Base-by-base conservation (phyloP, 441 rosid species). In the Populus hybrid region DNA sequence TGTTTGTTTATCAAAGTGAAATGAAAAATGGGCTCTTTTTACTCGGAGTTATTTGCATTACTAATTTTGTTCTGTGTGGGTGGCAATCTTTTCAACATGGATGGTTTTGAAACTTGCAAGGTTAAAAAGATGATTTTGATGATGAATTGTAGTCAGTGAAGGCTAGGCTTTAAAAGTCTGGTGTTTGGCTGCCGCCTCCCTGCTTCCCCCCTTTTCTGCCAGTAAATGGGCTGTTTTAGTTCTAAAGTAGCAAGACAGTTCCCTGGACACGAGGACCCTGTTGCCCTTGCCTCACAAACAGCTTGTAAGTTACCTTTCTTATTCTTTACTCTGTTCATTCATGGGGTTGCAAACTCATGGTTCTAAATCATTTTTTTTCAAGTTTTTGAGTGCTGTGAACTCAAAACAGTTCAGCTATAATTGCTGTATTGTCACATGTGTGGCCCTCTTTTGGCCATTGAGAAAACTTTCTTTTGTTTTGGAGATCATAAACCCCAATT, bases 211-310 rank as follows among this genome's bases (percentile, higher is more conserved):
- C 73, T 30, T 30, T 42, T 76, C 83, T 63, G 32, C 19, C 80
- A 16, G 86, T 84, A 88, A 90, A 94, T 95, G 99, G 98, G 99
- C 92, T 95, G 99, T 85, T 91, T 92, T 82, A 82, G 86, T 3
- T 96, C 99, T 21, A 91, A 87, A 80, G 91, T 79, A 64, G 83
- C 86, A 69, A 90, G 83, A 84, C 87, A 90, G 72, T 86, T 80
- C 72, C 88, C 91, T 38, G 98, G 98, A 82, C 91, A 90, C 32
- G 94, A 91, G 83, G 92, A 94, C 82, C 99, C 98, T 1, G 78
- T 88, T 3, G 83, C 78, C 72, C 97, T 96, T 76, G 92, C 99
- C 83, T 90, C 97, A 0, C 88, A 96, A 86, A 94, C 99, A 67
- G 95, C 97, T 28, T 96, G 99, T 96, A 78, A 88, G 95, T 85